Evolutionary conservation across 2,329 filamentous ascomycete genomes (phyloP).

Genomic region (Scytalidium lignicola): DNA sequence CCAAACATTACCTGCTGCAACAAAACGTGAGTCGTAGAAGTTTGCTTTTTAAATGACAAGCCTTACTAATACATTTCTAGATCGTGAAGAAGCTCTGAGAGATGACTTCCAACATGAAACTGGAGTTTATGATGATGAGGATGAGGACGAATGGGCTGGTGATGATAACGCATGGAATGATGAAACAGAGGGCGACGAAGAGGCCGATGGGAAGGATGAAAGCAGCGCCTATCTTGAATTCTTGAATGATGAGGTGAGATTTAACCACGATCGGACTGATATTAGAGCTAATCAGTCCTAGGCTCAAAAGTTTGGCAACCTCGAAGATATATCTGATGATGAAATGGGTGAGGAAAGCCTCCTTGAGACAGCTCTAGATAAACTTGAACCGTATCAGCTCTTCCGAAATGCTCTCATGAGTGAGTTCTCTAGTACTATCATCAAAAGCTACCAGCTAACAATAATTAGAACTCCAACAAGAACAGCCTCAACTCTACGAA

Average conservation of each 20-base stretch:
- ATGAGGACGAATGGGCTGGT: constrained; percentile 70
- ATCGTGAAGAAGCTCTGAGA: constrained; percentile 85
- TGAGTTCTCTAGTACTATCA: constrained; percentile 42
- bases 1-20: constrained; percentile 79
- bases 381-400: constrained; percentile 87
- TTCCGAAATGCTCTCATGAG: constrained; percentile 80
- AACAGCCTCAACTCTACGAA: constrained; percentile 84
- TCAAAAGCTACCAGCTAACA: constrained; percentile 8
- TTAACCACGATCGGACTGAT: background rate
- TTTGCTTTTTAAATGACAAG: background rate
- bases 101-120: constrained; percentile 76
- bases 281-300: constrained; percentile 29
- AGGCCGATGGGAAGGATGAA: constrained; percentile 73
- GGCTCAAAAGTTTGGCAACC: constrained; percentile 77
- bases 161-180: constrained; percentile 77
- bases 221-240: constrained; percentile 94
- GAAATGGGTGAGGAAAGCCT: constrained; percentile 91
- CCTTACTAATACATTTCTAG: constrained; percentile 36
- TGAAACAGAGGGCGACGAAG: constrained; percentile 50
- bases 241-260: constrained; percentile 75
- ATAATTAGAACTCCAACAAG: constrained; percentile 71
- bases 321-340: constrained; percentile 69
- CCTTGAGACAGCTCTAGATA: constrained; percentile 90
- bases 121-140: constrained; percentile 60
- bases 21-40: constrained; percentile 63